Evolutionary conservation across 1,284 basidiomycete genomes (phyloP), one percentile per base, ranked within the genome.

Genomic region (Ganoderma resinaceum): DNA sequence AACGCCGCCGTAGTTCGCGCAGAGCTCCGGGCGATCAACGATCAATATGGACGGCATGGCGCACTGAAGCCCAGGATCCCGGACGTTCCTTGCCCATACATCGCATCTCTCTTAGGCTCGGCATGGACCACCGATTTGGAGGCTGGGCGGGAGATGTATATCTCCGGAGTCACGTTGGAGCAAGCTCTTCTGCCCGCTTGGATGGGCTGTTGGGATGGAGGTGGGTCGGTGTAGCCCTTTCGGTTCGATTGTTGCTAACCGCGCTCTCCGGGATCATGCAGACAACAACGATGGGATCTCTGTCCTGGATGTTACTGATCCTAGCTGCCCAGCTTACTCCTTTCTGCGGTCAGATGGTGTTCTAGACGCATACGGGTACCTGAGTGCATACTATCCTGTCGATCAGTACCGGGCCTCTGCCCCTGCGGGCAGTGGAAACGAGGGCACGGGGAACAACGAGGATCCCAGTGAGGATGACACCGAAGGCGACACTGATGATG

Each of bases 281-380:
- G 83, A 80, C 60, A 83, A 83, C 66, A 49, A 83, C 67, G 81
- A 82, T 46, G 83, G 82, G 0, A 79, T 83, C 9, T 81, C 83
- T 0, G 70, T 84, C 43, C 73, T 84, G 46, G 84, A 85, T 66
- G 72, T 84, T 26, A 82, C 82, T 1, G 76, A 82, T 66, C 80
- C 80, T 0, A 58, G 70, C 12, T 70, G 76, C 43, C 80, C 81
- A 2, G 65, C 78, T 0, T 83, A 81, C 66, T 81, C 79, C 66
- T 82, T 81, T 70, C 68, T 77, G 23, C 70, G 46, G 6, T 18
- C 31, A 26, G 35, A 53, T 14, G 78, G 29, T 16, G 35, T 77
- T 29, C 69, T 80, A 31, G 65, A 77, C n/a, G 79, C 80, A 11
- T 65, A 67, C 31, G 65, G 74, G 11, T 83, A 84, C 71, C 61